A percentile compares a stretch with the other conserved stretches of the same genome.
These are phyloP conservation scores for Lophiotrema nucula DNA, from an alignment of 495 filamentous ascomycete genomes.

Conservation along the genomic window DNA sequence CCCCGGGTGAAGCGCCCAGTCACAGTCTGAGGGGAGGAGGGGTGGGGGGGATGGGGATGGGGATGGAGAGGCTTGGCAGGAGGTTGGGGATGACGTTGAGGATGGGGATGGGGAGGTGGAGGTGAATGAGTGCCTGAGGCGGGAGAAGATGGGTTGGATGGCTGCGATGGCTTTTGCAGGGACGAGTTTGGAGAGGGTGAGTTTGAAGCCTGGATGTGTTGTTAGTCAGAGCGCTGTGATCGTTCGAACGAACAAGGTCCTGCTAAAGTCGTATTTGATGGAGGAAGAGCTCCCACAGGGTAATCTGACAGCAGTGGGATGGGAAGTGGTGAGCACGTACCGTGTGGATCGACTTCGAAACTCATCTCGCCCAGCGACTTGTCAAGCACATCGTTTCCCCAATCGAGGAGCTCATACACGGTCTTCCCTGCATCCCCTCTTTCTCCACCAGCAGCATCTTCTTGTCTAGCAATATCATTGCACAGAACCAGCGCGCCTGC, in stretches of 20 bases:
- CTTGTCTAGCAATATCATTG: not conserved
- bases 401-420: not conserved
- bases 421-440: too few relatives aligned
- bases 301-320: too few relatives aligned
- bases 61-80: too few relatives aligned
- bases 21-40: conserved; percentile 25
- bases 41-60: not conserved
- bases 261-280: too few relatives aligned
- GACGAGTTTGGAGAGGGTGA: conserved; percentile 44
- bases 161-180: conserved; percentile 42
- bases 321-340: not conserved
- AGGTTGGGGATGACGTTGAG: too few relatives aligned
- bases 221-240: not conserved
- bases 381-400: not conserved
- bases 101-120: too few relatives aligned
- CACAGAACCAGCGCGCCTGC: not conserved
- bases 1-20: conserved; percentile 70
- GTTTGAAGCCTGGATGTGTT: not conserved
- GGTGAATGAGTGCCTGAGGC: not conserved
- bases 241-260: too few relatives aligned
- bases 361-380: not conserved
- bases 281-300: too few relatives aligned
- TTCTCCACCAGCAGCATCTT: too few relatives aligned
- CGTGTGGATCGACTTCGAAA: not conserved
- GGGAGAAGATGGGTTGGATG: conserved; percentile 38